These are phyloP conservation scores for Balansia obtecta DNA, from an alignment of 2,329 filamentous ascomycete species.

Conservation along the genomic window DNA sequence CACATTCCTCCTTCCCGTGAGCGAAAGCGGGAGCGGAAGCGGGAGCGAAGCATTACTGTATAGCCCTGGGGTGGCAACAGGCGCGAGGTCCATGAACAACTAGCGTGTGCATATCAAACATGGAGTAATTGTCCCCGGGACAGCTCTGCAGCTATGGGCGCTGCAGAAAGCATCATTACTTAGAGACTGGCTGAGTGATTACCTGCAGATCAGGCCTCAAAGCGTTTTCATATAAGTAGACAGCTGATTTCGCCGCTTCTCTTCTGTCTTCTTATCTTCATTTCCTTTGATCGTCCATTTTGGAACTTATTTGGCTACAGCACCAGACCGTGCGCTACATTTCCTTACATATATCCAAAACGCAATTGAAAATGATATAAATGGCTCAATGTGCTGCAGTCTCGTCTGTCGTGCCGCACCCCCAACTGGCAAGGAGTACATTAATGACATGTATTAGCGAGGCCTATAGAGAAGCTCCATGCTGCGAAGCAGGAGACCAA, in stretches of 20 bases:
- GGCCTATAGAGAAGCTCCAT: not conserved
- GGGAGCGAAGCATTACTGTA: not conserved
- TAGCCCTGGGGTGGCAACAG: not conserved
- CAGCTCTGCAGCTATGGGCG: not conserved
- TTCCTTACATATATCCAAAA: too few species aligned
- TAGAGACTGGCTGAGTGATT: not conserved
- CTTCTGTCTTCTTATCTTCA: too few species aligned
- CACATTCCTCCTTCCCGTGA: not conserved
- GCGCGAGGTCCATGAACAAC: not conserved
- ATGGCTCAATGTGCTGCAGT: not conserved
- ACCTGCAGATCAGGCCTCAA: not conserved
- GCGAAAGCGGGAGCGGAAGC: not conserved
- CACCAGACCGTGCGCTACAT: too few species aligned
- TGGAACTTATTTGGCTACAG: too few species aligned
- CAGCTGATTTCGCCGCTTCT: not conserved
- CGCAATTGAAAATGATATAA: too few species aligned
- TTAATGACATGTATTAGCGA: not conserved
- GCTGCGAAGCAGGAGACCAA: not conserved
- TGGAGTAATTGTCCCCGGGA: not conserved
- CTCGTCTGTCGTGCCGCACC: not conserved
- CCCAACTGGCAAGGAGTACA: not conserved
- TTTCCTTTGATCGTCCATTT: not conserved
- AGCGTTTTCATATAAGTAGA: not conserved
- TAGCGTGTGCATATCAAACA: not conserved
- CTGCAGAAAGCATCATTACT: not conserved